Evolutionary conservation across 352 stramenopile species (phyloP), one percentile per base, ranked within the genome.

Genomic region (Phytophthora hibernalis): DNA sequence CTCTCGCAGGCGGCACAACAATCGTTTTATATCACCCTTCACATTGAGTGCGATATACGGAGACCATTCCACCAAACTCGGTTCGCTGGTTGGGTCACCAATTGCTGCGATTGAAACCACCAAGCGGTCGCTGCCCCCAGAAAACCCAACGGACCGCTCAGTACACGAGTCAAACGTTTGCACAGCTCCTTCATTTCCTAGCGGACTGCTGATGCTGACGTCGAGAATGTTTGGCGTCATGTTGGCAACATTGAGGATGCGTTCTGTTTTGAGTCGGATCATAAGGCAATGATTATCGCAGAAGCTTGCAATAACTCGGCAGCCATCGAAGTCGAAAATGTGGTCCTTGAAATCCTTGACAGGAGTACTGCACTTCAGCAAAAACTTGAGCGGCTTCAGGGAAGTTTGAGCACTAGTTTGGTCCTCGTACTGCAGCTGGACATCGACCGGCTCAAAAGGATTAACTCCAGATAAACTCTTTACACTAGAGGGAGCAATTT

Each of bases 381-480:
- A 52, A 57, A 77, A 75, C 0, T 30, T 24, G 15, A 62, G 42
- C 18, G 28, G 33, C 13, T 71, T 55, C 1, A 20, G 16, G 18
- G 52, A 43, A 5, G 12, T 31, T 28, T 54, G 44, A 2, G 33
- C 13, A 37, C 22, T 62, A 18, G 22, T 33, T 31, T n/a, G 40
- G 22, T 28, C 11, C 11, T 56, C 57, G 42, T 62, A 79, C 15
- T 61, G 26, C 22, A 79, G 10, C 53, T 68, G 26, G 40, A 74
- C 24, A 12, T 70, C 50, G 5, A 74, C 51, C 0, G 53, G 33
- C 38, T 80, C 70, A 38, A 75, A 83, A 9, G 78, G 78, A 21
- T 87, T 85, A 22, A 87, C 68, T 31, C 42, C 24, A 24, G 78
- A 84, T 22, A 85, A 11, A 26, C 52, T 26, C 20, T 70, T 65